Evolutionary conservation across 257 asterid genomes (phyloP), one percentile per base, ranked within the genome.

Genomic region (Verbena officinalis): DNA sequence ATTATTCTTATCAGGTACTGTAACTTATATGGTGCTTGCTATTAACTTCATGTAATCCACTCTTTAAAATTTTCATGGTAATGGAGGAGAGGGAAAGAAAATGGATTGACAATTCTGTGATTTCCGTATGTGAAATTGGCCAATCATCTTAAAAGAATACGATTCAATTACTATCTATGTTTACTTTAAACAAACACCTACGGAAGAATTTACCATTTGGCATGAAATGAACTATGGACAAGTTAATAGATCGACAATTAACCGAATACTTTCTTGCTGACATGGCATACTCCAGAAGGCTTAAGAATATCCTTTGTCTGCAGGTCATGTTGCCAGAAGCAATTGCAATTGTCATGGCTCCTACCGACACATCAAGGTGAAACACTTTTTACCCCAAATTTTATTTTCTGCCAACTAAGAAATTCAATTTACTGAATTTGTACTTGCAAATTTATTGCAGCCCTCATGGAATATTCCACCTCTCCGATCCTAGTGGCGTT

Each of bases 311-410:
- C 43, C 64, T 59, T 73, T 66, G 39, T 80, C 64, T 71, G 21
- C 71, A 93, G 98, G 84, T 93, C 57, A 92, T 90, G 97, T 80
- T 93, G 65, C 96, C 97, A 12, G 98, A 93, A 80, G 95, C 98
- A 43, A 62, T 93, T 77, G 97, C 98, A 23, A 93, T 90, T 66
- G 96, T 93, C 72, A 89, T 92, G 97, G 98, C 98, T 73, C 98
- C 98, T 21, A 87, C 93, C 2, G 98, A 92, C 65, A 64, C 78
- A 65, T 75, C 83, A 67, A 70, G 84, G 87, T 81, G 23, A 33
- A 59, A 31, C 7, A 39, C 53, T 36, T 45, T 36, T 11, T 7
- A 24, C 38, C 43, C 17, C 7, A 15, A 42, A n/a, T 2, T 9
- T 30, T 14, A 21, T 54, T 49, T 4, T 38, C n/a, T 23, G 24